These are phyloP conservation scores for Moesziomyces globuligerus DNA, from an alignment of 1,284 basidiomycete species.

Conservation along the genomic window DNA sequence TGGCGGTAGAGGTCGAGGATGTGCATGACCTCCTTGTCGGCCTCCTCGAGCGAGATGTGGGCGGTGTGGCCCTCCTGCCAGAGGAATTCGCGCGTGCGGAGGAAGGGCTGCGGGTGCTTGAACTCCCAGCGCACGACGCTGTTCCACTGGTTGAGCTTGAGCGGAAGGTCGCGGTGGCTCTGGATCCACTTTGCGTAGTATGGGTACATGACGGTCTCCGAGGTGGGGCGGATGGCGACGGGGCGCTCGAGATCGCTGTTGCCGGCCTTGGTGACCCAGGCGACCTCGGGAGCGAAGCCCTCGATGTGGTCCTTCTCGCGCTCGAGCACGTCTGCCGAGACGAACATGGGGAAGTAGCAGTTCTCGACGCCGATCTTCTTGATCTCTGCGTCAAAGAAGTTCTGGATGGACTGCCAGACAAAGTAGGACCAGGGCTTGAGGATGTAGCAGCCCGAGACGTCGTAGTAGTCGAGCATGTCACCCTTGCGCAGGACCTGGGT, in stretches of 20 bases:
- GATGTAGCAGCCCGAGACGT: conserved; percentile 97
- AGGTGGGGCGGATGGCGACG: conserved; percentile 96
- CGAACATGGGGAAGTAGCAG: conserved; percentile 99
- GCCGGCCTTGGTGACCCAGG: conserved; percentile 97
- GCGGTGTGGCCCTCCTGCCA: conserved; percentile 99
- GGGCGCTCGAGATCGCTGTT: conserved; percentile 93
- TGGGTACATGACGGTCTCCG: conserved; percentile 98
- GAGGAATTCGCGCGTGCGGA: conserved; percentile 97
- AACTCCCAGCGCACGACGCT: conserved; percentile 99
- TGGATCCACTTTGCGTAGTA: conserved; percentile 98
- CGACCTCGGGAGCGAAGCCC: conserved; percentile 99
- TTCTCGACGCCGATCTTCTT: conserved; percentile 96
- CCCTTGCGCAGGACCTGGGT: conserved; percentile 92
- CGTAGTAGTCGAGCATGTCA: conserved; percentile 99
- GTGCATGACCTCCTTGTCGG: conserved; percentile 87
- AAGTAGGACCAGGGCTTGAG: conserved; percentile 96
- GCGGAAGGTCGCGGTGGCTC: conserved; percentile 92
- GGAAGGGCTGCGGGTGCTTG: conserved; percentile 98
- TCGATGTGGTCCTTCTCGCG: conserved; percentile 98
- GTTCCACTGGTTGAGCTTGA: conserved; percentile 99
- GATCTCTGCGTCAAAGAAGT: conserved; percentile 72
- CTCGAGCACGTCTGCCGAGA: conserved; percentile 90
- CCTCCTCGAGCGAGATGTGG: conserved; percentile 85
- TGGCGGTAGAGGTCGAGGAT: conserved; percentile 95
- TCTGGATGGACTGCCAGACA: conserved; percentile 96